Conservation (phyloP, 331 rosid genomes). For the Dryas integrifolia region DNA sequence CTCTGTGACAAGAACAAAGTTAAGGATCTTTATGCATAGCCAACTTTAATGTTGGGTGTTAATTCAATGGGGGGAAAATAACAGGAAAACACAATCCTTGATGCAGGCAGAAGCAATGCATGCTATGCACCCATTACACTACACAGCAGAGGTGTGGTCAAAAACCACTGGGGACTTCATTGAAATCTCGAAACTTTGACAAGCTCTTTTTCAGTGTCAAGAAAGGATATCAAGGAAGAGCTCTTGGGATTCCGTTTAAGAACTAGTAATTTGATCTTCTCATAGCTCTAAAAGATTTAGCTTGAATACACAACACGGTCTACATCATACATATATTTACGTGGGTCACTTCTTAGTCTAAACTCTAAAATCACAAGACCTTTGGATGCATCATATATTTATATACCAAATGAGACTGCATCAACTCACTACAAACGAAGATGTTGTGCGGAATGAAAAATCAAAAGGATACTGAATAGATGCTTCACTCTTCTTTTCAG, state of each 20-base stretch:
- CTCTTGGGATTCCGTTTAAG: background rate
- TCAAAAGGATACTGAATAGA: slow-evolving; percentile 83
- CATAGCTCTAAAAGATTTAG: background rate
- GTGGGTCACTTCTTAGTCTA: background rate
- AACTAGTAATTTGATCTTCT: background rate
- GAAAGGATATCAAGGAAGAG: background rate
- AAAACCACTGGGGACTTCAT: background rate
- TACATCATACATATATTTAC: too few species aligned
- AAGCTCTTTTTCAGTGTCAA: background rate
- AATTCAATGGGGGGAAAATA: background rate
- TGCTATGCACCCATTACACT: background rate
- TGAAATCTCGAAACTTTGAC: background rate
- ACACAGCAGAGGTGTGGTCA: background rate
- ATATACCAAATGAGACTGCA: background rate
- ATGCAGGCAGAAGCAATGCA: background rate
- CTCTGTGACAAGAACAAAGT: slow-evolving; percentile 48
- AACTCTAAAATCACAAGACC: background rate
- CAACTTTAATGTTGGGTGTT: background rate
- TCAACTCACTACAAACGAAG: background rate
- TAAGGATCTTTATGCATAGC: slow-evolving; percentile 42
- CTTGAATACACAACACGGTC: too few species aligned
- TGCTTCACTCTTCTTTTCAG: slow-evolving; percentile 59
- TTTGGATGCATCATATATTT: background rate
- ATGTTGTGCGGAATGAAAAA: slow-evolving; percentile 23
- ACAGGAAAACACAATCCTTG: background rate